Base-by-base conservation (phyloP, 2,329 filamentous ascomycete genomes). In the Fusarium circinatum region DNA sequence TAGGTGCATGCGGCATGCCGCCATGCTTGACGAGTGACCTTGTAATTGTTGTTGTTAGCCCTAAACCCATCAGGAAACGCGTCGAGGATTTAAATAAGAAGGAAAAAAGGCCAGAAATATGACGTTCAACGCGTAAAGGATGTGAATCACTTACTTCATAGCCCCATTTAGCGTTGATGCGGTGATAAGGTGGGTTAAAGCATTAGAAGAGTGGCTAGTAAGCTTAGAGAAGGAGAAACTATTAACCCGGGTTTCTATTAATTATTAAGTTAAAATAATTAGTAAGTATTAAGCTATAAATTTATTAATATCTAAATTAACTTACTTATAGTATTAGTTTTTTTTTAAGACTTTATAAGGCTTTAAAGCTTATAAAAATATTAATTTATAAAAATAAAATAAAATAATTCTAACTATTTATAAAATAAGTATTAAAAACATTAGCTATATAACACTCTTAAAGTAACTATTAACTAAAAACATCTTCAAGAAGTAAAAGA, bases 21-120 rank as follows among this genome's bases (percentile, higher is more conserved):
- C 64, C 71, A 13, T 78, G 74, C 74, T 82, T 79, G 55, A 82
- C 76, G 14, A 80, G 65, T 67, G 79, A 68, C 63, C 75, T 79
- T 41, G 73, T 59, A 30, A 75, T 47, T 18, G 75, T 76, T 14
- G 71, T 62, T 41, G 79, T 80, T 47, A 80, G 74, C 68, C 78
- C 73, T 45, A 75, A 64, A 63, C 75, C 77, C 78, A 80, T 80
- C 20, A 66, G 65, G 58, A 69, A 62, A 73, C 38, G 30, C 56
- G 42, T 62, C 18, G 14, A 41, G 24, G n/a, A 32, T 17, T 24
- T 51, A 22, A 32, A 60, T 48, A 41, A 26, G n/a, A 18, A 34
- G 52, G 56, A 6, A 48, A 39, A 15, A 54, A 51, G n/a, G n/a
- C 20, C 39, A 41, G 42, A 72, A 44, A 47, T 30, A 58, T 41